Evolutionary conservation across 805 yeast genomes (phyloP).

Genomic region (Candida maesae): DNA sequence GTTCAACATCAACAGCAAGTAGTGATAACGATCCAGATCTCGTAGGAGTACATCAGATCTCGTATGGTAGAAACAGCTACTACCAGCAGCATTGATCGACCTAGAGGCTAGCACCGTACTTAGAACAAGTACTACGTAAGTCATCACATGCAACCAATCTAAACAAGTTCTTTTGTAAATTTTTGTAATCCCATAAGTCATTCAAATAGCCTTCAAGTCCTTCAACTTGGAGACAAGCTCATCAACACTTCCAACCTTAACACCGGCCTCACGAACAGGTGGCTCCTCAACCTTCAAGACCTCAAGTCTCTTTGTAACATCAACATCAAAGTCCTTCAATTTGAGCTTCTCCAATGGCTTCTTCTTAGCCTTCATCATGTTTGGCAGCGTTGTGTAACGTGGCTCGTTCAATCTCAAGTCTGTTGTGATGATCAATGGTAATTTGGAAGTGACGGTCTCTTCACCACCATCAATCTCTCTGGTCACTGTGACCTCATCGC

Average conservation of each 20-base stretch:
- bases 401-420: slow-evolving; percentile 95
- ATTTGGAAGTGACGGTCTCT: slow-evolving; percentile 68
- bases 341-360: slow-evolving; percentile 75
- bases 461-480: slow-evolving; percentile 96
- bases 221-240: slow-evolving; percentile 77
- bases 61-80: too few species aligned
- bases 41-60: too few species aligned
- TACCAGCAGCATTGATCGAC: too few species aligned
- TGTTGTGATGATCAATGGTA: slow-evolving; percentile 87
- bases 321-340: slow-evolving; percentile 64
- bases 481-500: slow-evolving; percentile 62
- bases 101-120: too few species aligned
- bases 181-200: neutral
- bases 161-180: too few species aligned
- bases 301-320: slow-evolving; percentile 59
- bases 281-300: slow-evolving; percentile 81
- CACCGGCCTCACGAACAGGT: slow-evolving; percentile 73
- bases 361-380: slow-evolving; percentile 98
- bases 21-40: too few species aligned
- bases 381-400: slow-evolving; percentile 92
- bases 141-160: too few species aligned
- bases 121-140: too few species aligned
- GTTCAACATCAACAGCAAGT: too few species aligned
- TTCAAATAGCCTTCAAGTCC: slow-evolving; percentile 38
- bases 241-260: slow-evolving; percentile 76